Evolutionary conservation across 2,329 filamentous ascomycete genomes (phyloP).

Genomic region (Whalleya microplaca): DNA sequence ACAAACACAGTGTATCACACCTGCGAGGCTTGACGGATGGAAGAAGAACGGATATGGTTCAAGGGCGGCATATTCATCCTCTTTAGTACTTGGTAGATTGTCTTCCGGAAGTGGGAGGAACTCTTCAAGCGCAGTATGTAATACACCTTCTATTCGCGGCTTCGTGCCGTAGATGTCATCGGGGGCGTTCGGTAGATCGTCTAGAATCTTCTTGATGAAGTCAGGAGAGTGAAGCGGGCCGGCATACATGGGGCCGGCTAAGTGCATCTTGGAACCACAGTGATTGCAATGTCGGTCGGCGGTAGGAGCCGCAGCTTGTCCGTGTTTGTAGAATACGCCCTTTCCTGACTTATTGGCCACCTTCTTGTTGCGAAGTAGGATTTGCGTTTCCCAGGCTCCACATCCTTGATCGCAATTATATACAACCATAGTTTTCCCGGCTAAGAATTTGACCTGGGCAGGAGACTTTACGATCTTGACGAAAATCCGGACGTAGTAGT

Average conservation of each 20-base stretch:
- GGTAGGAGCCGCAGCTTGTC: constrained; percentile 71
- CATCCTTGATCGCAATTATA: constrained; percentile 92
- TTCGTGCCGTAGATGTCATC: constrained; percentile 77
- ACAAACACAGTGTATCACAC: constrained; percentile 76
- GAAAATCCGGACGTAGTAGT: constrained; percentile 92
- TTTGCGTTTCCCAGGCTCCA: constrained; percentile 87
- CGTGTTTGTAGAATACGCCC: constrained; percentile 76
- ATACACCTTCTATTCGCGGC: constrained; percentile 85
- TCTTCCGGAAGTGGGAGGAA: constrained; percentile 40
- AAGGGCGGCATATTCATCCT: constrained; percentile 62
- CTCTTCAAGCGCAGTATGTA: constrained; percentile 86
- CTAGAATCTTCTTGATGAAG: constrained; percentile 80
- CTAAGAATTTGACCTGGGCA: constrained; percentile 85
- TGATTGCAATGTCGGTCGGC: constrained; percentile 73
- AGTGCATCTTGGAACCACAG: constrained; percentile 83
- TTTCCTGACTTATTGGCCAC: constrained; percentile 71
- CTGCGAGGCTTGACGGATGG: constrained; percentile 73
- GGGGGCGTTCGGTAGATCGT: constrained; percentile 69
- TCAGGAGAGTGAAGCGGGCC: constrained; percentile 83
- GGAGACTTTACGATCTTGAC: constrained; percentile 80
- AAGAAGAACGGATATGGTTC: constrained; percentile 89
- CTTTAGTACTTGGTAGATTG: constrained; percentile 27
- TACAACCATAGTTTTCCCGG: constrained; percentile 88
- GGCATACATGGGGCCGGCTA: constrained; percentile 93
- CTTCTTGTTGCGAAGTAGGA: constrained; percentile 70